phyloP scores from a whole-genome alignment of 352 stramenopile genomes.

The Globisporangium rhizosaccharum region DNA sequence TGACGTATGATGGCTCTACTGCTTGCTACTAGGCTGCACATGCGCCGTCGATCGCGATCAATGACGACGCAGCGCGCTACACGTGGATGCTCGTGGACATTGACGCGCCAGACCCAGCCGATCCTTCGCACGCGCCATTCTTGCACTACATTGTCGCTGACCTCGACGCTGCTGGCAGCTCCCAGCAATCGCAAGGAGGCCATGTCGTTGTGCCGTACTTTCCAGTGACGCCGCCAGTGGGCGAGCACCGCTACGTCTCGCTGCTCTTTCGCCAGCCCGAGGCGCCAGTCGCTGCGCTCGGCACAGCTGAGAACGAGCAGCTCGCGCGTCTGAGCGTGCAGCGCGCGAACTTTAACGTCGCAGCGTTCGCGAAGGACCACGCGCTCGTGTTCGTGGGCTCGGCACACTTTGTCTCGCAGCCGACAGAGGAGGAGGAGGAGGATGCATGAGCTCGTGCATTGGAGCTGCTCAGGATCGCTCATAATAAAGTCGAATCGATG shows the following conservation, averaged over 20 bases:
- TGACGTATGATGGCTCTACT: not conserved
- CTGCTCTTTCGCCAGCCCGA: conserved; percentile 37
- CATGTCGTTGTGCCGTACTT: conserved; percentile 46
- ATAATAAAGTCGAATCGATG: not conserved
- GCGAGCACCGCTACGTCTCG: conserved; percentile 54
- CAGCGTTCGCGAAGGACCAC: conserved; percentile 26
- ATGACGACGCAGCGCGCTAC: conserved; percentile 26
- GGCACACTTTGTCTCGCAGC: conserved; percentile 41
- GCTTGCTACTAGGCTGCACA: not conserved
- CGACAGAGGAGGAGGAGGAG: not conserved
- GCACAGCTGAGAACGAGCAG: conserved; percentile 1
- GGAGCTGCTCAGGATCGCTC: not conserved
- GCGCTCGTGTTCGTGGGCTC: conserved; percentile 25
- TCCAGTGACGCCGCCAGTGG: conserved; percentile 42
- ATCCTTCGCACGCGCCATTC: conserved; percentile 56
- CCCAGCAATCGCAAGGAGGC: conserved; percentile 9
- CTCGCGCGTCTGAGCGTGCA: conserved; percentile 21
- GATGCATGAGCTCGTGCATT: too few relatives aligned
- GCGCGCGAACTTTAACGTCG: conserved; percentile 47
- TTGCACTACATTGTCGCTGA: conserved; percentile 60
- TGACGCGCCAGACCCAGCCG: conserved; percentile 47
- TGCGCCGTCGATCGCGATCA: conserved; percentile 27
- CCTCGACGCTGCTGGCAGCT: conserved; percentile 2
- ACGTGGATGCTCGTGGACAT: conserved; percentile 70
- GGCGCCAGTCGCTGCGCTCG: not conserved